Percentiles rank a stretch among this genome's conserved stretches.
Conservation (phyloP, 495 filamentous ascomycete genomes). For the Tetracladium setigerum region DNA sequence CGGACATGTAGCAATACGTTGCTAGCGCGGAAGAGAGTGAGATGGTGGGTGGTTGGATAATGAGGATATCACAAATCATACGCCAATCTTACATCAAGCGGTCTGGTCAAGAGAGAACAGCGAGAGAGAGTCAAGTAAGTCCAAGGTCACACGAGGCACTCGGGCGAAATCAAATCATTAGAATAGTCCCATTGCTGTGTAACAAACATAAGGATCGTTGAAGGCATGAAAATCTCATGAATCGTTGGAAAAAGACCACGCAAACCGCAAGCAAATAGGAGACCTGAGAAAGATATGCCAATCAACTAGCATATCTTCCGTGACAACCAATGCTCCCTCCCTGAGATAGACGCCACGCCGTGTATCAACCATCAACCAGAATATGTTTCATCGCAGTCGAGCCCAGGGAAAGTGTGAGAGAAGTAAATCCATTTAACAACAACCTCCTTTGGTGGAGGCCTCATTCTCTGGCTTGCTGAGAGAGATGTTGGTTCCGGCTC, state of each 20-base stretch:
- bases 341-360: constrained; percentile 24
- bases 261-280: constrained; percentile 22
- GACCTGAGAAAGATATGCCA: constrained; percentile 29
- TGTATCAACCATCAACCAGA: constrained; percentile 21
- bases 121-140: background rate
- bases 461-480: constrained; percentile 73
- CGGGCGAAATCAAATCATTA: constrained; percentile 6
- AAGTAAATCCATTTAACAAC: constrained; percentile 54
- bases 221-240: constrained; percentile 28
- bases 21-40: too few relatives aligned
- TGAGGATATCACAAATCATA: background rate
- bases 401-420: background rate
- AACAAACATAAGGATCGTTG: constrained; percentile 17
- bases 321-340: constrained; percentile 25
- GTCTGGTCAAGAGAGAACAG: background rate
- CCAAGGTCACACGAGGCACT: background rate
- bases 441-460: constrained; percentile 70
- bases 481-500: constrained; percentile 67
- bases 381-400: constrained; percentile 10
- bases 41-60: background rate
- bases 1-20: too few relatives aligned
- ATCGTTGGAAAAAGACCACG: constrained; percentile 22
- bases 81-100: background rate
- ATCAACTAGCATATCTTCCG: constrained; percentile 17
- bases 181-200: constrained; percentile 13